phyloP scores from a whole-genome alignment of 257 asterid species.

The Buddleja alternifolia region DNA sequence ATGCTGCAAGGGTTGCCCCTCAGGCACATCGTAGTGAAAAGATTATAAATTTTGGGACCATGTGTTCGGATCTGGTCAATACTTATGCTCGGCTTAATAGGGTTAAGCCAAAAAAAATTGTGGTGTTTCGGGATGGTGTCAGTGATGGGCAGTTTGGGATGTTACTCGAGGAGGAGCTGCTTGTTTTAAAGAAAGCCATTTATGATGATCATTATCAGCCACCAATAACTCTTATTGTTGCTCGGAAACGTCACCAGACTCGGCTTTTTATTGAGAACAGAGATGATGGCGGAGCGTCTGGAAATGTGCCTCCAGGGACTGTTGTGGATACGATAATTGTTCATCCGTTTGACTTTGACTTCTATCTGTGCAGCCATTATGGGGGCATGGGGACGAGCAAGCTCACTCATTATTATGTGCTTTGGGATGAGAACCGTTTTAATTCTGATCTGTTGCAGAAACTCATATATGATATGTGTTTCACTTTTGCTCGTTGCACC shows the following conservation, averaged over 20 bases:
- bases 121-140: constrained; percentile 79
- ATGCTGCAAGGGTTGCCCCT: constrained; percentile 69
- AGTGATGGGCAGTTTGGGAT: constrained; percentile 74
- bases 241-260: constrained; percentile 75
- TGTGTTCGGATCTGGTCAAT: constrained; percentile 47
- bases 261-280: constrained; percentile 50
- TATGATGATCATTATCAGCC: constrained; percentile 43
- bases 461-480: constrained; percentile 69
- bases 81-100: constrained; percentile 42
- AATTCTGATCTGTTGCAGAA: constrained; percentile 57
- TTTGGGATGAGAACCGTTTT: constrained; percentile 61
- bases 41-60: constrained; percentile 53
- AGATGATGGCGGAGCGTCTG: constrained; percentile 30
- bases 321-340: constrained; percentile 70
- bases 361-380: constrained; percentile 75
- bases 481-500: constrained; percentile 72
- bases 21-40: constrained; percentile 59
- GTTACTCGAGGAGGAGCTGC: constrained; percentile 63
- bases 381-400: constrained; percentile 84
- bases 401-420: constrained; percentile 68
- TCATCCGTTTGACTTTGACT: constrained; percentile 66
- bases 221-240: constrained; percentile 61
- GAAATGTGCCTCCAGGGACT: constrained; percentile 73
- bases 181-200: constrained; percentile 39
- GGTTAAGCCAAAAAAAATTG: constrained; percentile 46